These are phyloP conservation scores for Ottelia alismoides DNA, from an alignment of 106 monocot species.

Conservation along the genomic window DNA sequence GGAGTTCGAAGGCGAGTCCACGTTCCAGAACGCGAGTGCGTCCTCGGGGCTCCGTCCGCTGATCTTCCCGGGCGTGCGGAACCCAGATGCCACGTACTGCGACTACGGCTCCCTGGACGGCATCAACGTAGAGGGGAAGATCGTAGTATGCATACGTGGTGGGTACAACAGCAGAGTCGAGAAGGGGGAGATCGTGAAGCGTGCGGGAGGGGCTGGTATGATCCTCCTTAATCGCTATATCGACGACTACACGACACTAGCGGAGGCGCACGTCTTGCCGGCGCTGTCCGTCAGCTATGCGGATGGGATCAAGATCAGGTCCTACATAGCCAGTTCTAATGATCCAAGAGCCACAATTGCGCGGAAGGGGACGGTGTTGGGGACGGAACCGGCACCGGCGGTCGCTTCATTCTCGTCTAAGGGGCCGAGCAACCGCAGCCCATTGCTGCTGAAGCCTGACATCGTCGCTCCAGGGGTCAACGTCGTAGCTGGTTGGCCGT, in stretches of 20 bases:
- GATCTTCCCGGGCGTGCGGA: no score
- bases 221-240: no score
- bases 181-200: no score
- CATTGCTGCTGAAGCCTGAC: conserved; percentile 29
- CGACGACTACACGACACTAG: no score
- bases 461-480: conserved; percentile 29
- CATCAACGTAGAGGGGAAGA: neutral
- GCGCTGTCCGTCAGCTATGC: neutral
- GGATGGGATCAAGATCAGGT: neutral
- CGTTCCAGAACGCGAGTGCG: no score
- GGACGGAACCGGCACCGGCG: conserved; percentile 15
- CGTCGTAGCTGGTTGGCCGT: conserved; percentile 73
- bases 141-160: conserved; percentile 7
- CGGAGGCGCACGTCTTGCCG: conserved; percentile 4
- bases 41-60: no score
- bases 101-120: no score
- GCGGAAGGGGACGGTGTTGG: conserved; percentile 26
- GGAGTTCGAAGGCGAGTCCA: no score
- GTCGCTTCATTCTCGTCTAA: conserved; percentile 9
- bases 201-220: conserved; percentile 39
- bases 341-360: conserved; percentile 5
- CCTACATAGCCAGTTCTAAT: conserved; percentile 1
- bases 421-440: conserved; percentile 20
- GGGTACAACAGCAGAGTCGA: no score
- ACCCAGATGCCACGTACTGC: no score